Percentiles rank a stretch among this genome's conserved stretches.
phyloP scores from a whole-genome alignment of 2,329 filamentous ascomycete species.

The Thelonectria rubi region DNA sequence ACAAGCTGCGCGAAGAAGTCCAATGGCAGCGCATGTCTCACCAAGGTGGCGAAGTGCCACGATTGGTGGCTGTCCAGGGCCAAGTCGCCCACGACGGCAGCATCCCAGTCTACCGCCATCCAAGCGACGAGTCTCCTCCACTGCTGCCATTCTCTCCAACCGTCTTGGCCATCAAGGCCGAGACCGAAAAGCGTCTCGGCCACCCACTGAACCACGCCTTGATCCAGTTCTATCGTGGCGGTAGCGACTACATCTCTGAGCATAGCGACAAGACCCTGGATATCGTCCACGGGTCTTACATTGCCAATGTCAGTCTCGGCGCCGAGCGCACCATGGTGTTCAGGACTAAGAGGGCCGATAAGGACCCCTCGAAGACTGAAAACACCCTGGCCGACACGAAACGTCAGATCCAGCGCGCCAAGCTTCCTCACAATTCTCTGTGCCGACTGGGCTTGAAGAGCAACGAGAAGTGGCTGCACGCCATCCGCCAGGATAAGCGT shows the following conservation, averaged over 20 bases:
- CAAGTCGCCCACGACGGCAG: conserved; percentile 72
- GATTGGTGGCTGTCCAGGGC: conserved; percentile 90
- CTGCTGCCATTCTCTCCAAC: conserved; percentile 78
- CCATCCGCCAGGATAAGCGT: conserved; percentile 89
- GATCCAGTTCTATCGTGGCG: conserved; percentile 91
- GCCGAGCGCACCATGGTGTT: conserved; percentile 91
- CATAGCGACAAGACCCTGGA: conserved; percentile 98
- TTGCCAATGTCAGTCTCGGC: conserved; percentile 94
- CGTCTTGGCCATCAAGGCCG: conserved; percentile 72
- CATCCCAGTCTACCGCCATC: conserved; percentile 93
- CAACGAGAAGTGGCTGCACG: conserved; percentile 89
- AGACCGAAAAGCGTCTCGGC: conserved; percentile 76
- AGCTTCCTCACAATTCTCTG: conserved; percentile 87
- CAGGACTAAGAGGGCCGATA: conserved; percentile 76
- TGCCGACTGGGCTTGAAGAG: conserved; percentile 83
- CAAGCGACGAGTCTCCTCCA: conserved; percentile 85
- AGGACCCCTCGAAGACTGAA: conserved; percentile 46
- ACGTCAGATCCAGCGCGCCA: conserved; percentile 72
- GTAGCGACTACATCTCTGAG: conserved; percentile 92
- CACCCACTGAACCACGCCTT: conserved; percentile 90
- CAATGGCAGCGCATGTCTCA: conserved; percentile 93
- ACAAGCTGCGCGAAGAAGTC: conserved; percentile 76
- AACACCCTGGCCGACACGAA: conserved; percentile 26
- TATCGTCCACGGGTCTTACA: conserved; percentile 80
- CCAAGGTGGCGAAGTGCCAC: conserved; percentile 88